Evolutionary conservation across 2,329 filamentous ascomycete genomes (phyloP).

Genomic region (Fulvia fulva): DNA sequence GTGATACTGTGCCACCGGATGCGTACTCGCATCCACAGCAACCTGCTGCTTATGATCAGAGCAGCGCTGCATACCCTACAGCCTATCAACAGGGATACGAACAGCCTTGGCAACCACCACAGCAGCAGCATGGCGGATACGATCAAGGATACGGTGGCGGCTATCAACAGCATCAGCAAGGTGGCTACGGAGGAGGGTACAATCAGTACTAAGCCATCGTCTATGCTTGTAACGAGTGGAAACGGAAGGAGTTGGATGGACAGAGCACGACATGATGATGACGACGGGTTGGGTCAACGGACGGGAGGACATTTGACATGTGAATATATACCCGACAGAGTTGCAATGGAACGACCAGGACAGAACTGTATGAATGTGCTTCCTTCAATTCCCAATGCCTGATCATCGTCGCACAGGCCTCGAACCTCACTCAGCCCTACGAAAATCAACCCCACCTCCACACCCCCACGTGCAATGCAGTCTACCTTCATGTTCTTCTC

Average conservation of each 20-base stretch:
- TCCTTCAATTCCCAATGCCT: neutral
- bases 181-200: constrained; percentile 21
- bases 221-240: neutral
- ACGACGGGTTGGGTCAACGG: neutral
- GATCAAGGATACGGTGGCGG: constrained; percentile 20
- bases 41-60: constrained; percentile 27
- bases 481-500: too few relatives aligned
- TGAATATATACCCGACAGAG: neutral
- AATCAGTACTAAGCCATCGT: constrained; percentile 13
- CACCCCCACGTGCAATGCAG: too few relatives aligned
- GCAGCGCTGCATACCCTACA: constrained; percentile 30
- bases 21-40: constrained; percentile 24
- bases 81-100: constrained; percentile 36
- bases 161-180: constrained; percentile 20
- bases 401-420: neutral
- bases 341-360: neutral
- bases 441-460: neutral
- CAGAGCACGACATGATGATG: neutral
- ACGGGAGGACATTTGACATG: neutral
- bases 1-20: constrained; percentile 9
- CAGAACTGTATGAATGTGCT: neutral
- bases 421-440: neutral
- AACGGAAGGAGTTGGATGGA: neutral
- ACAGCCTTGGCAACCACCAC: constrained; percentile 29
- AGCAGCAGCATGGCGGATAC: constrained; percentile 18